Conservation (phyloP, 2,329 filamentous ascomycete genomes). For the Aspergillus fructus region DNA sequence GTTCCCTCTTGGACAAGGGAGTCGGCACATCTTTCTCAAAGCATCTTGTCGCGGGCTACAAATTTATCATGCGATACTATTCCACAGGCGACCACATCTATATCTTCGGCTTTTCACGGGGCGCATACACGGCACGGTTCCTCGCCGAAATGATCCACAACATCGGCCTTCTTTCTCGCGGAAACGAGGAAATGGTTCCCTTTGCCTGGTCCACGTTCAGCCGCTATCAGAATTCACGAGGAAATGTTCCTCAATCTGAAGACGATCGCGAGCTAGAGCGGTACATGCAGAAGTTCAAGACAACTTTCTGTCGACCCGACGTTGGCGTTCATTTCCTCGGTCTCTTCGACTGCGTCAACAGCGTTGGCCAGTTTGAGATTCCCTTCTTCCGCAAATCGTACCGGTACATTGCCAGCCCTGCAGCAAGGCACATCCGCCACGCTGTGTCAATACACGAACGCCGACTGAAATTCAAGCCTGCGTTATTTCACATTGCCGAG, state of each 20-base stretch:
- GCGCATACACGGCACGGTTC: constrained; percentile 14
- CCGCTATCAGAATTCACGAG: constrained; percentile 33
- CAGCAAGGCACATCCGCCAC: constrained; percentile 51
- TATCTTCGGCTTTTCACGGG: constrained; percentile 15
- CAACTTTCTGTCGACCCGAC: constrained; percentile 50
- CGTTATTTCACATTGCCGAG: constrained; percentile 39
- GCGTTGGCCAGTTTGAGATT: constrained; percentile 34
- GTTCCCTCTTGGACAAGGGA: constrained; percentile 6
- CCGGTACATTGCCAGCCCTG: constrained; percentile 39
- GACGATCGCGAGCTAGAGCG: constrained; percentile 18
- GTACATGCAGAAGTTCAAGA: constrained; percentile 46
- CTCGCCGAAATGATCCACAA: constrained; percentile 14
- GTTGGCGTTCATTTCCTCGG: constrained; percentile 55
- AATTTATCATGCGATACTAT: constrained; percentile 12
- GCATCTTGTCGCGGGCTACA: constrained; percentile 6
- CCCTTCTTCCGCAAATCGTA: constrained; percentile 31
- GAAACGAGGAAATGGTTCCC: constrained; percentile 55
- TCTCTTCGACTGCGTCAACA: constrained; percentile 57
- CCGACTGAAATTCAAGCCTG: constrained; percentile 56
- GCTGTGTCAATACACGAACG: constrained; percentile 56
- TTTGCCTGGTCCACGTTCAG: constrained; percentile 45
- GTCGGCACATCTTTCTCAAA: constrained; percentile 8
- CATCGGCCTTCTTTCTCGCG: constrained; percentile 45
- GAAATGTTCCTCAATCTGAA: constrained; percentile 20
- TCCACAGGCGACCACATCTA: constrained; percentile 13